phyloP scores from a whole-genome alignment of 2,329 filamentous ascomycete species.

The Pseudonectria foliicola region DNA sequence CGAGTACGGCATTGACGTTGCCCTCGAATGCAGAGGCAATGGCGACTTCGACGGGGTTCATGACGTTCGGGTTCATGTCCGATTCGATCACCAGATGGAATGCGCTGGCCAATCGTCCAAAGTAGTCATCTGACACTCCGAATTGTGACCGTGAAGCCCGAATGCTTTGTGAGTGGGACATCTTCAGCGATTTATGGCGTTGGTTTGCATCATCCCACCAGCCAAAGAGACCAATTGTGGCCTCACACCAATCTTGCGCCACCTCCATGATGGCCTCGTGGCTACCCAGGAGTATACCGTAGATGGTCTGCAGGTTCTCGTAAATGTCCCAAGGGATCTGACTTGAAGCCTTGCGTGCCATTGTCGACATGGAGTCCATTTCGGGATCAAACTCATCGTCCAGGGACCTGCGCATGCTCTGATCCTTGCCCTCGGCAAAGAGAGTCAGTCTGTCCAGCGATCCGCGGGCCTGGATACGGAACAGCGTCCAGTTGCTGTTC shows the following conservation, averaged over 20 bases:
- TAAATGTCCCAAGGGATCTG: constrained; percentile 87
- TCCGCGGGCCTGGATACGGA: constrained; percentile 66
- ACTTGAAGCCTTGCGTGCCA: constrained; percentile 73
- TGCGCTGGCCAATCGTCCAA: constrained; percentile 63
- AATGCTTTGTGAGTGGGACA: constrained; percentile 34
- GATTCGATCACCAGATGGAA: constrained; percentile 63
- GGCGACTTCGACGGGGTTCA: constrained; percentile 71
- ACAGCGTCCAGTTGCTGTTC: constrained; percentile 75
- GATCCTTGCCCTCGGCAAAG: constrained; percentile 70
- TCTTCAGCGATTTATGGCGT: constrained; percentile 33
- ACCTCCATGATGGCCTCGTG: constrained; percentile 67
- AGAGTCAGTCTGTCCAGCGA: constrained; percentile 64
- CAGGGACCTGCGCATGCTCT: constrained; percentile 25
- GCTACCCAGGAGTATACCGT: constrained; percentile 72
- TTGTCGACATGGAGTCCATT: constrained; percentile 51
- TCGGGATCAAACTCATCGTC: constrained; percentile 31
- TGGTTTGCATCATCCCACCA: constrained; percentile 85
- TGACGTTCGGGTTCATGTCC: constrained; percentile 69
- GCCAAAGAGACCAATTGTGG: constrained; percentile 70
- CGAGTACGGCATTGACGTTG: constrained; percentile 68
- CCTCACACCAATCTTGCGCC: constrained; percentile 89
- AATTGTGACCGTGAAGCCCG: constrained; percentile 32
- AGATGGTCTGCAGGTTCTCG: constrained; percentile 72
- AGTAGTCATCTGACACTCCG: constrained; percentile 59
- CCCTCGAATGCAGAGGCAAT: constrained; percentile 78